Evolutionary conservation across 1,139 yeast species (phyloP).

Genomic region (Suhomyces atakaporum): DNA sequence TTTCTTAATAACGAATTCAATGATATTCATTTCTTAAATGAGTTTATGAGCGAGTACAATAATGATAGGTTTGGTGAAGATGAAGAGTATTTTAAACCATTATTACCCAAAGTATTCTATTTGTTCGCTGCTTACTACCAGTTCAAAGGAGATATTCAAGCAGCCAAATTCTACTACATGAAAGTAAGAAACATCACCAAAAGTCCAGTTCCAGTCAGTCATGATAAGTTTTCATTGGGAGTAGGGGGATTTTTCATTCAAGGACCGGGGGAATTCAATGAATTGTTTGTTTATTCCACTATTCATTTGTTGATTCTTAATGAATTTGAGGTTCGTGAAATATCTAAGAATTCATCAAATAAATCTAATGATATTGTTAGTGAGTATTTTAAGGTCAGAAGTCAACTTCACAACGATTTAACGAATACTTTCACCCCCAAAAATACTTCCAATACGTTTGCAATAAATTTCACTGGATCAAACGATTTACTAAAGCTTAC

Average conservation of each 20-base stretch:
- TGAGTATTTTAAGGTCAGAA: conserved; percentile 18
- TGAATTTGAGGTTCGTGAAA: conserved; percentile 24
- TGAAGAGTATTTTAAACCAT: conserved; percentile 28
- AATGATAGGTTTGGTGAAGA: conserved; percentile 35
- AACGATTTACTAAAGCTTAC: conserved; percentile 18
- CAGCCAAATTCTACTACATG: conserved; percentile 40
- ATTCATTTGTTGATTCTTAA: conserved; percentile 28
- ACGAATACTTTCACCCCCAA: conserved; percentile 18
- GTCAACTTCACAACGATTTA: conserved; percentile 23
- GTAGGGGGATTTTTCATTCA: conserved; percentile 23
- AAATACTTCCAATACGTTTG: conserved; percentile 22
- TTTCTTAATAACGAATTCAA: conserved; percentile 32
- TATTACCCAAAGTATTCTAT: conserved; percentile 39
- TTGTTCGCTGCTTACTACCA: conserved; percentile 43
- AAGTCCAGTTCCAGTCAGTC: background rate
- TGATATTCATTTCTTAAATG: conserved; percentile 27
- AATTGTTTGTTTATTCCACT: conserved; percentile 28
- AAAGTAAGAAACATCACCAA: conserved; percentile 27
- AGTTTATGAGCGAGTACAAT: conserved; percentile 37
- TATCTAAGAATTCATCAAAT: conserved; percentile 10
- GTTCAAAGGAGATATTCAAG: conserved; percentile 32
- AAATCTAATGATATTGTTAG: conserved; percentile 11
- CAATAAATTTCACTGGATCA: conserved; percentile 22
- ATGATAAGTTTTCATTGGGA: conserved; percentile 23
- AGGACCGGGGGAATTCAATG: conserved; percentile 23